Base-by-base conservation (phyloP, 2,329 filamentous ascomycete genomes). In the Lanzia echinophila region DNA sequence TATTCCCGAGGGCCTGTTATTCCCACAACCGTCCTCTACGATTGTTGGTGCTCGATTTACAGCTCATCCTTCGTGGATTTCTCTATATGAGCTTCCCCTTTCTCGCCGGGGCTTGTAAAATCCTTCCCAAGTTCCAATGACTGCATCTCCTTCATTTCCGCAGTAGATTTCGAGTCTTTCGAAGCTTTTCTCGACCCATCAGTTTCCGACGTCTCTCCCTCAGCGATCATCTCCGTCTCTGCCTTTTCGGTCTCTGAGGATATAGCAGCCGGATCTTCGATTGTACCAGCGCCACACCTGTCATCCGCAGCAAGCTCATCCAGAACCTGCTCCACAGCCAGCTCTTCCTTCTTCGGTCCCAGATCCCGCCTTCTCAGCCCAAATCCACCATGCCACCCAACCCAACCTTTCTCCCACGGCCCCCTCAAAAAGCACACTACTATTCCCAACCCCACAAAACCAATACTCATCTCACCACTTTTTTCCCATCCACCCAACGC, bases 321-420 rank as follows among this genome's bases (percentile, higher is more conserved):
- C 46, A 34, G 15, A 1, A 34, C 19, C 47, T 50, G 8, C 19
- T 10, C 13, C 38, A 31, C 60, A 54, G 36, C 57, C 59, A 55
- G 54, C 28, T 38, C 3, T 51, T 12, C 42, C 19, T 24, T 17
- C 42, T 28, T 17, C 3, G 36, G 6, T n/a, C 36, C 59, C 19
- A 64, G 50, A 56, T 65, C 64, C 44, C 57, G 58, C 56, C 63
- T 63, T 57, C 65, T 63, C 7, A 82, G 68, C 54, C 71, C 73
- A 73, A 75, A 79, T 0, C 81, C 81, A 1, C 81, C 81, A 17
- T 67, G 67, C 82, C 82, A 84, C 0, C 82, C 82, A 44, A 82
- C 55, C 82, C 82, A 84, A 0, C 76, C 69, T 31, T 69, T 71
- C 65, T 82, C 79, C 69, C 75, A 76, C 13, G 82, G 82, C 0